Evolutionary conservation across 179 eudicot genomes (phyloP).

Genomic region (Gypsophila paniculata): DNA sequence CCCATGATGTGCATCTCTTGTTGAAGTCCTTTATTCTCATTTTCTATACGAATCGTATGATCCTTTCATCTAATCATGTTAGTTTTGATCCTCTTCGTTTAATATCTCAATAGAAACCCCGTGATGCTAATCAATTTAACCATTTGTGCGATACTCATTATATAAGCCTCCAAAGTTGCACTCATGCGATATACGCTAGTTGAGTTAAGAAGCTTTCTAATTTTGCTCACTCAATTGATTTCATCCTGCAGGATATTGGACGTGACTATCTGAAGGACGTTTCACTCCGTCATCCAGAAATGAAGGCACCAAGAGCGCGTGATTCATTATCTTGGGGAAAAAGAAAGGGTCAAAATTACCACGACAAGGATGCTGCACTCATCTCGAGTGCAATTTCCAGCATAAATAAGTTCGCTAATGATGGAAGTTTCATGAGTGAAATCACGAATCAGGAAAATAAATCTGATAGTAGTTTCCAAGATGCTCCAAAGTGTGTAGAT

Average conservation of each 20-base stretch:
- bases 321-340: conserved; percentile 87
- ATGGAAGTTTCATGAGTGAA: conserved; percentile 69
- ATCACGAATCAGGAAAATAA: conserved; percentile 34
- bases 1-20: neutral
- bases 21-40: neutral
- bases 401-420: conserved; percentile 67
- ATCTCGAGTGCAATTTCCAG: conserved; percentile 64
- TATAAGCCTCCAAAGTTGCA: neutral
- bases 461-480: conserved; percentile 23
- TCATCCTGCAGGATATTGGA: conserved; percentile 33
- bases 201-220: neutral
- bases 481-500: conserved; percentile 31
- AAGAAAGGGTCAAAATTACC: conserved; percentile 43
- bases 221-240: neutral
- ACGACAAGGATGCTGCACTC: conserved; percentile 49
- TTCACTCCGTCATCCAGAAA: conserved; percentile 46
- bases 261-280: conserved; percentile 36
- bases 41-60: neutral
- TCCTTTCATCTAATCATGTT: neutral
- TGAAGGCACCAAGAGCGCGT: conserved; percentile 65
- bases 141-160: neutral
- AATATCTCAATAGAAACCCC: neutral
- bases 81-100: neutral
- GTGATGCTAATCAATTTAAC: neutral
- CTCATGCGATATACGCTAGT: no score